Percentiles rank a stretch among this genome's conserved stretches.
These are phyloP conservation scores for Phyllachora maydis DNA, from an alignment of 2,329 filamentous ascomycete species.

Conservation along the genomic window DNA sequence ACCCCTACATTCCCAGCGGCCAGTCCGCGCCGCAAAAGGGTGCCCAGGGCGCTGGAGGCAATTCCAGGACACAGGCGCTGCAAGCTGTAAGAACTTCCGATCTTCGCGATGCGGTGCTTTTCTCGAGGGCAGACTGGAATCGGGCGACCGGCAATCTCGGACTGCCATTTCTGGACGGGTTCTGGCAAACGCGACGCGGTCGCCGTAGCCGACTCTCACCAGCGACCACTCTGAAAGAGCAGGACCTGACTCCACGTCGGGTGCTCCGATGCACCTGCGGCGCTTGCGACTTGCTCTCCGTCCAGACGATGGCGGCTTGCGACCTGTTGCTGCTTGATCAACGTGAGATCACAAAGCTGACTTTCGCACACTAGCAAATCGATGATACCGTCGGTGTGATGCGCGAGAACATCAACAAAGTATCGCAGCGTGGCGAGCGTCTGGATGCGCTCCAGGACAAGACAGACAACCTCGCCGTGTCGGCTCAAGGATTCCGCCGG, in stretches of 20 bases:
- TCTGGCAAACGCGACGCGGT: too few species aligned
- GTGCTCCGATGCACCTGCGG: too few species aligned
- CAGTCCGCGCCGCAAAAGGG: conserved; percentile 22
- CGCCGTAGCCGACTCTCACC: too few species aligned
- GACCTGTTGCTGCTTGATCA: too few species aligned
- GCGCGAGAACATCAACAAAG: conserved; percentile 94
- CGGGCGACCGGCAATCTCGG: too few species aligned
- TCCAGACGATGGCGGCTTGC: too few species aligned
- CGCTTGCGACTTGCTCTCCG: too few species aligned
- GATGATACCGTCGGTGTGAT: conserved; percentile 88
- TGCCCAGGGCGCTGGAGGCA: conserved; percentile 20
- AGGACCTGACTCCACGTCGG: too few species aligned
- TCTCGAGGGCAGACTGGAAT: too few species aligned
- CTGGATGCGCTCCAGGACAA: conserved; percentile 82
- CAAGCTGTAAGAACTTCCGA: conserved; percentile 61
- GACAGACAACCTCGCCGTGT: conserved; percentile 82
- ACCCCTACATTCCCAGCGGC: conserved; percentile 71
- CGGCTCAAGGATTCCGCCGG: conserved; percentile 85
- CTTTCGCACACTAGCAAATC: conserved; percentile 55
- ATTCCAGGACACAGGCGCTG: conserved; percentile 39
- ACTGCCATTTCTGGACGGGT: too few species aligned
- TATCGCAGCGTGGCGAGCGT: conserved; percentile 77
- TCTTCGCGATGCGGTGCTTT: too few species aligned
- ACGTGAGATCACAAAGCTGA: conserved; percentile 5
- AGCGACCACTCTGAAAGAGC: too few species aligned